phyloP scores from a whole-genome alignment of 805 yeast genomes.

The Pichia phayaonensis region DNA sequence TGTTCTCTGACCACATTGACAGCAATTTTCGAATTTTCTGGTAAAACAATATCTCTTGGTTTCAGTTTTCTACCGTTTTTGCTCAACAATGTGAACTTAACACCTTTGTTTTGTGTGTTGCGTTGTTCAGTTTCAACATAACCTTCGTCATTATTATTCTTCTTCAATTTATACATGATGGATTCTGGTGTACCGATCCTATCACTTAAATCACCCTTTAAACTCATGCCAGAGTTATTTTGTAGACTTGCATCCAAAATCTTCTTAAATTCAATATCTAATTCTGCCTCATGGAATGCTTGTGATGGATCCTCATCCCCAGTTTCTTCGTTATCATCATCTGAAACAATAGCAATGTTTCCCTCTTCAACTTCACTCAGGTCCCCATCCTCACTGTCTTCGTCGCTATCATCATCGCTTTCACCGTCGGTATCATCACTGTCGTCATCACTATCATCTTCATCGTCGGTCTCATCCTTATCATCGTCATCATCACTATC shows the following conservation, averaged over 20 bases:
- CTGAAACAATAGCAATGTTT: slow-evolving; percentile 8
- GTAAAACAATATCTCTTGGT: slow-evolving; percentile 41
- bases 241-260: slow-evolving; percentile 19
- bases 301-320: slow-evolving; percentile 17
- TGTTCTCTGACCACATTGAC: slow-evolving; percentile 45
- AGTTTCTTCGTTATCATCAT: slow-evolving; percentile 23
- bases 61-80: slow-evolving; percentile 42
- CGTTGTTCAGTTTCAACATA: background rate
- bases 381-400: slow-evolving; percentile 3
- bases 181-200: slow-evolving; percentile 30
- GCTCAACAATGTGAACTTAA: slow-evolving; percentile 45
- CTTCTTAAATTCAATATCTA: slow-evolving; percentile 50
- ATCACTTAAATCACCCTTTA: slow-evolving; percentile 2
- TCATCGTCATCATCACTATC: slow-evolving; percentile 8
- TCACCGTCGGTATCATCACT: slow-evolving; percentile 28
- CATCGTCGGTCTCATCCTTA: slow-evolving; percentile 14
- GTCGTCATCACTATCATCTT: slow-evolving; percentile 20
- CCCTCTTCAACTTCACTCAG: slow-evolving; percentile 13
- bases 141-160: slow-evolving; percentile 10
- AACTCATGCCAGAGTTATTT: slow-evolving; percentile 28
- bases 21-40: slow-evolving; percentile 47
- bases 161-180: slow-evolving; percentile 21
- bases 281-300: slow-evolving; percentile 18
- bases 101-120: background rate
- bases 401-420: slow-evolving; percentile 22